A percentile compares a stretch with the other conserved stretches of the same genome.
These are phyloP conservation scores for Nitzschia sp. DNA, from an alignment of 108 stramenopile genomes.

Conservation along the genomic window DNA sequence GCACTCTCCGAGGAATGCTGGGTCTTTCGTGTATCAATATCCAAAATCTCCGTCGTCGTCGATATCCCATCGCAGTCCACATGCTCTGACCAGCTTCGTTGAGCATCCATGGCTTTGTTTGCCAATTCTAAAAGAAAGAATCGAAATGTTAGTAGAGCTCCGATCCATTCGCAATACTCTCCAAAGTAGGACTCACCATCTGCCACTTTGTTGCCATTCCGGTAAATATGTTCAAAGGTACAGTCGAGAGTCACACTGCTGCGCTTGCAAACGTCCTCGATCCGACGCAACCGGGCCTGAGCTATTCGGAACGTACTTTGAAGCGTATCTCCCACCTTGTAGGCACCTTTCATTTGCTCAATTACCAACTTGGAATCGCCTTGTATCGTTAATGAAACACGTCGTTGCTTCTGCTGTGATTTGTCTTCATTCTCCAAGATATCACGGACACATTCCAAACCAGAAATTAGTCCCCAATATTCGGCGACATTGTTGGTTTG, in stretches of 20 bases:
- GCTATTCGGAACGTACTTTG: constrained; percentile 24
- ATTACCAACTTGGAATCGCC: constrained; percentile 84
- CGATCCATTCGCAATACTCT: no score
- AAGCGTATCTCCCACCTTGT: background rate
- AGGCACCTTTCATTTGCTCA: constrained; percentile 63
- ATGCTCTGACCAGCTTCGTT: constrained; percentile 44
- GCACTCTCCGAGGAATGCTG: no score
- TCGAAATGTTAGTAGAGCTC: background rate
- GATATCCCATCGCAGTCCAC: background rate
- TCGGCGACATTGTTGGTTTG: constrained; percentile 85
- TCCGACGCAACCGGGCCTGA: background rate
- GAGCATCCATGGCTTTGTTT: constrained; percentile 81
- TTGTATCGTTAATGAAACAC: constrained; percentile 31
- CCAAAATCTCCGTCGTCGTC: background rate
- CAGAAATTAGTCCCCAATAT: constrained; percentile 64
- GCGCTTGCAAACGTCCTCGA: background rate
- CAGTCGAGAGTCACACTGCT: background rate
- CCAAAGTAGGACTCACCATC: constrained; percentile 72
- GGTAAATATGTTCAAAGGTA: constrained; percentile 66
- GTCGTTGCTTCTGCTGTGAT: no score
- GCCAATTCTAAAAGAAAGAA: constrained; percentile 42
- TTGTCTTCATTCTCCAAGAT: background rate
- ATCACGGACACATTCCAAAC: background rate
- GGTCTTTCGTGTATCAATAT: no score
- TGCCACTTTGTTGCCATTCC: constrained; percentile 64